Conservation (phyloP, 225 moss, liverwort and hornwort genomes). For the Climacium dendroides region DNA sequence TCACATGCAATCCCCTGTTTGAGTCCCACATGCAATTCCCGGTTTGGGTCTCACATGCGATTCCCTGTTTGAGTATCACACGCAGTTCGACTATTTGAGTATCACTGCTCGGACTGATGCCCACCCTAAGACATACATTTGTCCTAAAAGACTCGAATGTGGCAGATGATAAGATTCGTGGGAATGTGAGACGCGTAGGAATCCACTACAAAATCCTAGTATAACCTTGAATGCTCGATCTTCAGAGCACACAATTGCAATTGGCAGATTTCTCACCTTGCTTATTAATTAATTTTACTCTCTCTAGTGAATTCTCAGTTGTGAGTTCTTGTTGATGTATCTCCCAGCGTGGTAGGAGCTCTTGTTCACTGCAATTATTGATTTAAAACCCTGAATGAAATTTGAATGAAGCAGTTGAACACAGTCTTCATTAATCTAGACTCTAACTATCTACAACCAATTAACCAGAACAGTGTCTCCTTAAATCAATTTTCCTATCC, state of each 20-base stretch:
- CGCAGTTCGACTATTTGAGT: not conserved
- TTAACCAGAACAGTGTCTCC: no score
- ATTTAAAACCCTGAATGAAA: not conserved
- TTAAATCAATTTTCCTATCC: not conserved
- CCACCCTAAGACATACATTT: no score
- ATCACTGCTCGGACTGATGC: not conserved
- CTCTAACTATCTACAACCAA: no score
- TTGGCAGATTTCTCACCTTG: no score
- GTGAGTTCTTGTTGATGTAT: not conserved
- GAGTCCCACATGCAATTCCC: no score
- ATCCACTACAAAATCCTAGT: not conserved
- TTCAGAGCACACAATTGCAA: not conserved
- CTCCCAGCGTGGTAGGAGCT: not conserved
- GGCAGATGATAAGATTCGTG: not conserved
- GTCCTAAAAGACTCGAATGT: not conserved
- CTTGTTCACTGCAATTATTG: not conserved
- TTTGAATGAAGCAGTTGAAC: not conserved
- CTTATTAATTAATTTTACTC: not conserved
- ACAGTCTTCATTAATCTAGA: not conserved
- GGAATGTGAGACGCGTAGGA: not conserved
- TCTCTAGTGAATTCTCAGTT: not conserved
- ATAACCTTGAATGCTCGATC: not conserved
- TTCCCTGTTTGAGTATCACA: not conserved
- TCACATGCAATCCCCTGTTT: not conserved
- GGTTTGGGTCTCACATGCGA: not conserved